Percentiles rank a stretch among this genome's conserved stretches.
Evolutionary conservation across 768 basidiomycete species (phyloP).

Genomic region (Pulveroboletus frians): DNA sequence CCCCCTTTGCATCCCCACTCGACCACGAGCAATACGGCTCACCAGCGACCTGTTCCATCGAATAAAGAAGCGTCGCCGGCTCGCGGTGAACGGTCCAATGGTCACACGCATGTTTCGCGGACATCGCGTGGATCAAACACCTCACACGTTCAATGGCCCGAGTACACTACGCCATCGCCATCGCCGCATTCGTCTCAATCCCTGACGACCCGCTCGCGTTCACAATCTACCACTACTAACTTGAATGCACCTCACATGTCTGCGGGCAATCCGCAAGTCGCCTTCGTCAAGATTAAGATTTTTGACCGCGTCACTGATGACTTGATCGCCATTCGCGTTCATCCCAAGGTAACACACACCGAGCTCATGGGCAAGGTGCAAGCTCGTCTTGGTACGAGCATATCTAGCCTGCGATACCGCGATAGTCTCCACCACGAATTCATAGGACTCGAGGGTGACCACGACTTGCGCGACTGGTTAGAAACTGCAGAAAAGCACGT

Average conservation of each 20-base stretch:
- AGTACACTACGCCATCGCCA: slow-evolving; percentile 37
- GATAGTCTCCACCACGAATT: slow-evolving; percentile 64
- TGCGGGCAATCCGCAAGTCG: slow-evolving; percentile 70
- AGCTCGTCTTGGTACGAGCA: slow-evolving; percentile 73
- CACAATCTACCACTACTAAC: slow-evolving; percentile 46
- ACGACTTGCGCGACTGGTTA: slow-evolving; percentile 67
- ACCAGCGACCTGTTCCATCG: slow-evolving; percentile 46
- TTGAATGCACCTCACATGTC: slow-evolving; percentile 71
- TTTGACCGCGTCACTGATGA: slow-evolving; percentile 93
- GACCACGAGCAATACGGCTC: slow-evolving; percentile 29
- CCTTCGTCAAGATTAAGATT: slow-evolving; percentile 98
- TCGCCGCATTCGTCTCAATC: slow-evolving; percentile 53
- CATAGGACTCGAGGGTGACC: slow-evolving; percentile 58
- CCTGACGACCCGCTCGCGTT: slow-evolving; percentile 49
- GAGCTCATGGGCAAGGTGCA: slow-evolving; percentile 93
- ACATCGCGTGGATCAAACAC: slow-evolving; percentile 28
- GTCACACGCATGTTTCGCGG: slow-evolving; percentile 17
- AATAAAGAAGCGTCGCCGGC: slow-evolving; percentile 29
- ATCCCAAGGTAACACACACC: slow-evolving; percentile 79
- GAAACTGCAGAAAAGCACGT: slow-evolving; percentile 77
- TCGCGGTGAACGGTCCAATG: slow-evolving; percentile 30
- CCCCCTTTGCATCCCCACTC: slow-evolving; percentile 35
- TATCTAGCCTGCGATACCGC: slow-evolving; percentile 67
- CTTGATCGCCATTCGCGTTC: slow-evolving; percentile 93
- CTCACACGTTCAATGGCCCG: slow-evolving; percentile 27